These are phyloP conservation scores for Penicillium rolfsii DNA, from an alignment of 2,329 filamentous ascomycete species.

Conservation along the genomic window DNA sequence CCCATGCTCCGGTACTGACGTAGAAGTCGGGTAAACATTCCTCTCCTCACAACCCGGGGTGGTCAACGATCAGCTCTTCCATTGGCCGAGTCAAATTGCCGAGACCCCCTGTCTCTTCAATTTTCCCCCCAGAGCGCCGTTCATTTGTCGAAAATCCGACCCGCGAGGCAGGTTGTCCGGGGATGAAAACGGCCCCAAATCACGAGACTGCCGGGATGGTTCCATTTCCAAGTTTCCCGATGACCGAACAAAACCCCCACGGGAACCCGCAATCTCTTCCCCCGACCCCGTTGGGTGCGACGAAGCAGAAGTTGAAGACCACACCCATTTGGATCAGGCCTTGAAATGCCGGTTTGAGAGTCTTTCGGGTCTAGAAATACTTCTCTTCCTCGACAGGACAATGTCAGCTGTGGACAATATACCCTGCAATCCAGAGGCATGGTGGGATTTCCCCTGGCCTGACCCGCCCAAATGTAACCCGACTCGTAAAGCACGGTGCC, in stretches of 20 bases:
- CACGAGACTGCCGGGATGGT: neutral
- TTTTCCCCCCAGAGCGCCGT: neutral
- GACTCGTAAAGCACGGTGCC: slow-evolving; percentile 1
- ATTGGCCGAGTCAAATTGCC: neutral
- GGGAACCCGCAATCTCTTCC: slow-evolving; percentile 8
- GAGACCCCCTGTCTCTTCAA: neutral
- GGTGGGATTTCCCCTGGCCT: neutral
- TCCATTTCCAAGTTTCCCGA: neutral
- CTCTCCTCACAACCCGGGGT: neutral
- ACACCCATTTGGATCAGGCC: no score
- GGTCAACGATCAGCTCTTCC: neutral
- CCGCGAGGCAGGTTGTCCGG: neutral
- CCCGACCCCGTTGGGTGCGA: slow-evolving; percentile 2
- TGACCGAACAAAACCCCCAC: slow-evolving; percentile 14
- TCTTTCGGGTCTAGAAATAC: neutral
- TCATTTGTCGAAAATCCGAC: neutral
- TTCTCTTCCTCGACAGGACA: neutral
- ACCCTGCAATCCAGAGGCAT: neutral
- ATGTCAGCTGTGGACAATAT: neutral
- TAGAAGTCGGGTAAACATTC: neutral
- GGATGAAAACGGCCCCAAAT: neutral
- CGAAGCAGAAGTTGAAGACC: neutral
- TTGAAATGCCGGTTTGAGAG: no score
- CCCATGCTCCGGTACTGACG: neutral
- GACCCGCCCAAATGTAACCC: neutral